These are phyloP conservation scores for Penicillium cosmopolitanum DNA, from an alignment of 495 filamentous ascomycete genomes.

Conservation along the genomic window DNA sequence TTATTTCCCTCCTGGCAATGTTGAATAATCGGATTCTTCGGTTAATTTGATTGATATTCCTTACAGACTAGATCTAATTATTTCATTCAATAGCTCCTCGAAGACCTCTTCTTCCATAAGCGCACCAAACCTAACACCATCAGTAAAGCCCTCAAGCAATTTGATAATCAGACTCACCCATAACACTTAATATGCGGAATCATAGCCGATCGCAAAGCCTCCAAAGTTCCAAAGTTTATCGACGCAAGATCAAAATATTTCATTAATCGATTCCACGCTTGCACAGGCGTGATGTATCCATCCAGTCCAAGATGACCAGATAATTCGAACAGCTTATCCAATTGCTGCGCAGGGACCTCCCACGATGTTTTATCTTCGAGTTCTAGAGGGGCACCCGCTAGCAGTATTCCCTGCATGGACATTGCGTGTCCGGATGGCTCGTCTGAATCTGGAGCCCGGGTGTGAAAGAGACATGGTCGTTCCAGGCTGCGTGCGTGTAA, in stretches of 20 bases:
- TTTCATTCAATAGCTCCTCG: slow-evolving; percentile 9
- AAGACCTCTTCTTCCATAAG: slow-evolving; percentile 20
- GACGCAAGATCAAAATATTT: neutral
- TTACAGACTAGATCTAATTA: neutral
- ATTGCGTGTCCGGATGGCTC: slow-evolving; percentile 17
- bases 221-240: neutral
- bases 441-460: neutral
- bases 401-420: slow-evolving; percentile 19
- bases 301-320: slow-evolving; percentile 16
- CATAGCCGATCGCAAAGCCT: slow-evolving; percentile 15
- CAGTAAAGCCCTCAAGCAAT: neutral
- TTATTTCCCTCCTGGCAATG: too few relatives aligned
- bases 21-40: too few relatives aligned
- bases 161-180: slow-evolving; percentile 12
- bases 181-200: slow-evolving; percentile 22
- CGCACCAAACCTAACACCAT: slow-evolving; percentile 17
- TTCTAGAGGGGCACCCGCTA: slow-evolving; percentile 10
- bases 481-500: slow-evolving; percentile 15
- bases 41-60: too few relatives aligned
- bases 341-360: slow-evolving; percentile 15
- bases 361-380: slow-evolving; percentile 10
- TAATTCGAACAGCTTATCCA: slow-evolving; percentile 22
- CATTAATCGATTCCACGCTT: slow-evolving; percentile 24
- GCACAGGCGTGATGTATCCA: slow-evolving; percentile 25
- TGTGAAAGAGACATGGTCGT: slow-evolving; percentile 24